These are phyloP conservation scores for Rhodotorula sp. DNA, from an alignment of 1,284 basidiomycete species.

Conservation along the genomic window DNA sequence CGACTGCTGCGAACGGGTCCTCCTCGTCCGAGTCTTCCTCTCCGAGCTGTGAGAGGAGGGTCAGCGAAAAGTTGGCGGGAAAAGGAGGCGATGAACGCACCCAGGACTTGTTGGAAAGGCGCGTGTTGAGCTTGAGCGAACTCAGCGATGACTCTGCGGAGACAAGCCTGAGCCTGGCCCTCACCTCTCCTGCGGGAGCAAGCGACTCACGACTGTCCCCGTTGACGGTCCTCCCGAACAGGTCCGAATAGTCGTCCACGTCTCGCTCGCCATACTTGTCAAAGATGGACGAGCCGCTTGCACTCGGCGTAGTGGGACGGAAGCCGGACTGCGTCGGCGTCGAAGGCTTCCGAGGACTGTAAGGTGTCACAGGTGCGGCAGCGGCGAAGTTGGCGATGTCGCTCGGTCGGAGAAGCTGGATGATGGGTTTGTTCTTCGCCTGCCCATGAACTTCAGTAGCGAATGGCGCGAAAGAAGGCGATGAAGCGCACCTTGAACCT, in stretches of 20 bases:
- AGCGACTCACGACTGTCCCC: slow-evolving; percentile 67
- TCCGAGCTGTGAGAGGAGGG: slow-evolving; percentile 57
- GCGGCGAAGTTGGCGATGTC: slow-evolving; percentile 41
- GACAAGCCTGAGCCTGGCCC: background rate
- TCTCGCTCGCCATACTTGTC: slow-evolving; percentile 71
- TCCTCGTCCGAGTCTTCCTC: slow-evolving; percentile 81
- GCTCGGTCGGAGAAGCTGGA: slow-evolving; percentile 80
- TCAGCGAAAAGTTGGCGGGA: background rate
- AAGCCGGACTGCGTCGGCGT: too few species aligned
- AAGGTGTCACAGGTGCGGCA: slow-evolving; percentile 50
- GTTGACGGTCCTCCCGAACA: slow-evolving; percentile 31
- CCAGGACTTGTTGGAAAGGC: slow-evolving; percentile 83
- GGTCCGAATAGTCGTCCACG: slow-evolving; percentile 43
- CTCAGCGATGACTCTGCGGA: slow-evolving; percentile 59
- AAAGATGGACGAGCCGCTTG: slow-evolving; percentile 46
- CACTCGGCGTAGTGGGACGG: background rate
- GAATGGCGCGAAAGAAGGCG: background rate
- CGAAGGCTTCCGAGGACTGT: slow-evolving; percentile 14
- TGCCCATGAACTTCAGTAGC: slow-evolving; percentile 42
- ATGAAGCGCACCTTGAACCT: slow-evolving; percentile 67
- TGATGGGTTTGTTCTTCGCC: slow-evolving; percentile 67
- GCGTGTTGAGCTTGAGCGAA: slow-evolving; percentile 74
- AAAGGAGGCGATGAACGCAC: slow-evolving; percentile 51
- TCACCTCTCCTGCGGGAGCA: background rate
- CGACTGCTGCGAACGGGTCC: slow-evolving; percentile 74